Evolutionary conservation across 257 asterid genomes (phyloP), one percentile per base, ranked within the genome.

Genomic region (Gentiana straminea): DNA sequence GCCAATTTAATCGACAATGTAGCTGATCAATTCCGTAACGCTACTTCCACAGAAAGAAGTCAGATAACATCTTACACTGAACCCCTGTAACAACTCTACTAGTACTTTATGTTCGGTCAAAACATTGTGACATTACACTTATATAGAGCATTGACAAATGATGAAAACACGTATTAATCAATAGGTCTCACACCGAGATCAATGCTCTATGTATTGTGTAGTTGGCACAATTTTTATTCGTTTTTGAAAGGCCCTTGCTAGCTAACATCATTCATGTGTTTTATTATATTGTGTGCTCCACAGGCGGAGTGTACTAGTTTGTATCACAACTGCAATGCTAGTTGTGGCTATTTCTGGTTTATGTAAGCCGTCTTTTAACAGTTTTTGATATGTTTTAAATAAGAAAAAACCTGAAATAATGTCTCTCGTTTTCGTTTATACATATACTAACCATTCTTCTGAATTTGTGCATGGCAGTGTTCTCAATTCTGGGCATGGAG

Each of bases 401-500:
- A 4, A 9, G 36, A 13, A 7, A 3, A 15, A 9, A 2, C 36
- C 39, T 32, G 3, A 1, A 24, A 24, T 24, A 24, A 0, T 24
- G 24, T 24, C 24, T 24, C 24, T 24, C 24, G 24, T 24, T 24
- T 34, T 4, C 34, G 1, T 33, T 24, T 8, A 15, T 43, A n/a
- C n/a, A 9, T 60, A 2, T 4, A 13, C 35, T 44, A 15, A 33
- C 12, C 4, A 34, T 37, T 44, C 2, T 44, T 56, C 1, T 51
- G 12, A 4, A 4, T n/a, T 38, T 52, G 49, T 60, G 53, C 32
- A 51, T 49, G 24, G 59, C 77, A 77, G 83, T 77, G 43, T 63
- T 71, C 55, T 67, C 79, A 44, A 34, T 73, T 34, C 57, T 68
- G 36, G 79, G 79, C n/a, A 9, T 64, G 62, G 59, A 70, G 34